Evolutionary conservation across 2,329 filamentous ascomycete species (phyloP).

Genomic region (Exophiala phaeomuriformis): DNA sequence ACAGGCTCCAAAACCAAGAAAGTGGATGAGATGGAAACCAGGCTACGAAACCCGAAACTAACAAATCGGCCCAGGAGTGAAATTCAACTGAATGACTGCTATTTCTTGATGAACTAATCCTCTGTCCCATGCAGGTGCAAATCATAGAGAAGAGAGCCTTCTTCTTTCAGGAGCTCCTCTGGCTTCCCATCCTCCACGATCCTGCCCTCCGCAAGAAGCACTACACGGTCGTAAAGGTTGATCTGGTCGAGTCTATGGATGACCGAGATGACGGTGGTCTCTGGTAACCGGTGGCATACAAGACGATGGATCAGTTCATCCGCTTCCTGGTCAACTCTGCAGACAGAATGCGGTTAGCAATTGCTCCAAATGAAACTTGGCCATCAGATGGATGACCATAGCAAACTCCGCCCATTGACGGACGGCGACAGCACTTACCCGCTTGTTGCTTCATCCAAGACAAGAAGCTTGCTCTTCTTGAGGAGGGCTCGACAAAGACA

Average conservation of each 20-base stretch:
- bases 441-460: slow-evolving; percentile 37
- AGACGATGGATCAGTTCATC: slow-evolving; percentile 52
- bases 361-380: background rate
- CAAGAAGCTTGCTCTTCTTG: slow-evolving; percentile 38
- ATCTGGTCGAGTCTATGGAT: slow-evolving; percentile 55
- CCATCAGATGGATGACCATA: background rate
- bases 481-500: slow-evolving; percentile 55
- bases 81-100: too few species aligned
- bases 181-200: slow-evolving; percentile 25
- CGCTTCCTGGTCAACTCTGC: slow-evolving; percentile 51
- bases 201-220: slow-evolving; percentile 44
- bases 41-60: too few species aligned
- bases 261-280: slow-evolving; percentile 54
- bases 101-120: too few species aligned
- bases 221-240: slow-evolving; percentile 52
- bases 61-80: too few species aligned
- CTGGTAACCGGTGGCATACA: slow-evolving; percentile 47
- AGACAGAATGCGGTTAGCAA: slow-evolving; percentile 2
- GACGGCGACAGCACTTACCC: background rate
- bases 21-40: too few species aligned
- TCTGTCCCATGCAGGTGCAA: too few species aligned
- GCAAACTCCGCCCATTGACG: too few species aligned
- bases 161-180: slow-evolving; percentile 24
- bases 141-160: too few species aligned
- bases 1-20: too few species aligned